Base-by-base conservation (phyloP, 345 rosid genomes). In the Pugionium dolabratum region DNA sequence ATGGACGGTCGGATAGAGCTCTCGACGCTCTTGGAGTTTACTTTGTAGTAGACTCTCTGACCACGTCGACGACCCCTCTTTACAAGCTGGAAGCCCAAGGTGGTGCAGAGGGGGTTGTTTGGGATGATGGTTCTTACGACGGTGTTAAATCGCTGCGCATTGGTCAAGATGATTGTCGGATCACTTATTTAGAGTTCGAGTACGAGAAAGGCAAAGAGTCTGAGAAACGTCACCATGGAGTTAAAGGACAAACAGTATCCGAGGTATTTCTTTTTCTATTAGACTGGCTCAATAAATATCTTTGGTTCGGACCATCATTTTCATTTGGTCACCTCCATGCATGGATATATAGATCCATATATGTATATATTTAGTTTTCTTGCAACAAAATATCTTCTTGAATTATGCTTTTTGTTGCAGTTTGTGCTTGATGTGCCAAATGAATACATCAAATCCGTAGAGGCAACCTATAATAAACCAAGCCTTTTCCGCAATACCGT, bases 11-110 rank as follows among this genome's bases (percentile, higher is more conserved):
- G 0, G 60, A 4, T 10, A 9, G 32, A 50, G 73, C 39, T 8
- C 4, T 69, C 2, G 73, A 69, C 25, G 66, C 73, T 26, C 44
- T 69, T 59, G 66, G 73, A 33, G 73, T 59, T 42, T 69, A 69
- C 66, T 42, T 59, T 33, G 37, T 0, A 35, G 11, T 3, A 0
- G 62, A 39, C 33, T 18, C 59, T 18, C 9, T 4, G 6, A 62
- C 9, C 25, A 59, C 44, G 7, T 9, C 52, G 49, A 2, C 10
- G 49, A 2, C 10, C 2, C 75, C 63, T 18, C 35, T 70, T 45
- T 70, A 45, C 56, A 70, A 62, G 69, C 42, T 70, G 4, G 63
- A 62, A 1, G 68, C 75, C 1, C 75, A 62, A 46, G 69, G 69
- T 54, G 75, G 69, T 45, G 7, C 33, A 29, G 57, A 39, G 3